Evolutionary conservation across 495 filamentous ascomycete species (phyloP).

Genomic region (Penicillium pulvis): DNA sequence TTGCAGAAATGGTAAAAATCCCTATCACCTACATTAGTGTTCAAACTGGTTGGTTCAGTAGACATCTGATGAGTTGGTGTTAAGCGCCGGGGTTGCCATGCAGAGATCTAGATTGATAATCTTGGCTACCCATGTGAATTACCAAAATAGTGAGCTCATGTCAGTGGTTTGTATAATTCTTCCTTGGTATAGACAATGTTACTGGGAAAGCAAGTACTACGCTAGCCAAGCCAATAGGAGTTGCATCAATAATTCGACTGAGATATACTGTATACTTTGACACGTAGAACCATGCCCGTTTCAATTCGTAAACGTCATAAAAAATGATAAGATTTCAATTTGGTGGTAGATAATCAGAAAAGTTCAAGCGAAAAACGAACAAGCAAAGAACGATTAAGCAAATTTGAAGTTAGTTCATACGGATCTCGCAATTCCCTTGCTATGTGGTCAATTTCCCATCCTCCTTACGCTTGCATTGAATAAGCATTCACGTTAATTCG

Average conservation of each 20-base stretch:
- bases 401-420: background rate
- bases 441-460: slow-evolving; percentile 10
- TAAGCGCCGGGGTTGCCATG: background rate
- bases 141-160: too few relatives aligned
- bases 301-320: background rate
- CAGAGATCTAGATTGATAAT: background rate
- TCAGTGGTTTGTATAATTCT: too few relatives aligned
- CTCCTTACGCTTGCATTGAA: background rate
- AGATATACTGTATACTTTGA: too few relatives aligned
- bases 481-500: slow-evolving; percentile 1
- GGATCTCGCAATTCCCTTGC: slow-evolving; percentile 3
- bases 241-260: too few relatives aligned
- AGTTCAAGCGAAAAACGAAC: background rate
- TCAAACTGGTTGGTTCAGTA: background rate
- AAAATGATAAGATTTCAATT: background rate
- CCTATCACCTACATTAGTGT: background rate
- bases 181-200: too few relatives aligned
- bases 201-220: too few relatives aligned
- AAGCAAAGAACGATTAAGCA: too few relatives aligned
- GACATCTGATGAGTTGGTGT: background rate
- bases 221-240: too few relatives aligned
- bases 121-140: background rate
- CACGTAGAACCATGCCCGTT: too few relatives aligned
- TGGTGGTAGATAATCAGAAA: background rate
- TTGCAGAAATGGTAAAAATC: background rate